Conservation (phyloP, 495 filamentous ascomycete species). For the Tuber melanosporum region DNA sequence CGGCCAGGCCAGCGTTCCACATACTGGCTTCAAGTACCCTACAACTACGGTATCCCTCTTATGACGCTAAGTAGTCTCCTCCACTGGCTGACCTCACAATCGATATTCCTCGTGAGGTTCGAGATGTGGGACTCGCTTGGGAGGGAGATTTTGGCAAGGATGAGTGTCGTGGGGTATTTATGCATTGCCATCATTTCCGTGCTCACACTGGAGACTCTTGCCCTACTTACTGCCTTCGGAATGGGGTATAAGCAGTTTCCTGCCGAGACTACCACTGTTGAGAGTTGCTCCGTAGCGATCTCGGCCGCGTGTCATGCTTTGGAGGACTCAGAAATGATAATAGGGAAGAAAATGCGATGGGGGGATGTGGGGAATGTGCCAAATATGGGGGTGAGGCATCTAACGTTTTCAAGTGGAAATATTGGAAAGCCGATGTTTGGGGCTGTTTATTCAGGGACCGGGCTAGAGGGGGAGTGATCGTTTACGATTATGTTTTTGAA, state of each 20-base stretch:
- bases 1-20: conserved; percentile 42
- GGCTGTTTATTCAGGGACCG: not conserved
- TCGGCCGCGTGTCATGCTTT: not conserved
- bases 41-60: conserved; percentile 44
- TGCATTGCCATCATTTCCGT: conserved; percentile 16
- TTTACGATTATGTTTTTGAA: not conserved
- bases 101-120: conserved; percentile 43
- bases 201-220: not conserved
- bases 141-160: not conserved
- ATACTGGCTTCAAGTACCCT: conserved; percentile 46
- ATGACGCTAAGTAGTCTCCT: conserved; percentile 32
- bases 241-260: not conserved
- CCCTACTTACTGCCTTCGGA: not conserved
- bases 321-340: not conserved
- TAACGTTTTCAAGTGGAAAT: no score
- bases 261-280: not conserved
- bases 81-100: conserved; percentile 48
- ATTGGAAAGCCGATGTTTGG: not conserved
- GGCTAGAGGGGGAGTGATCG: no score
- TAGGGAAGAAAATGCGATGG: not conserved
- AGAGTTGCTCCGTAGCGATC: not conserved
- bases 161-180: conserved; percentile 9
- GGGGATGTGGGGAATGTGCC: not conserved
- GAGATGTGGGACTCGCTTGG: conserved; percentile 18
- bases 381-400: not conserved